Conservation (phyloP, 108 stramenopile genomes). For the Nannochloropsis oceanica region DNA sequence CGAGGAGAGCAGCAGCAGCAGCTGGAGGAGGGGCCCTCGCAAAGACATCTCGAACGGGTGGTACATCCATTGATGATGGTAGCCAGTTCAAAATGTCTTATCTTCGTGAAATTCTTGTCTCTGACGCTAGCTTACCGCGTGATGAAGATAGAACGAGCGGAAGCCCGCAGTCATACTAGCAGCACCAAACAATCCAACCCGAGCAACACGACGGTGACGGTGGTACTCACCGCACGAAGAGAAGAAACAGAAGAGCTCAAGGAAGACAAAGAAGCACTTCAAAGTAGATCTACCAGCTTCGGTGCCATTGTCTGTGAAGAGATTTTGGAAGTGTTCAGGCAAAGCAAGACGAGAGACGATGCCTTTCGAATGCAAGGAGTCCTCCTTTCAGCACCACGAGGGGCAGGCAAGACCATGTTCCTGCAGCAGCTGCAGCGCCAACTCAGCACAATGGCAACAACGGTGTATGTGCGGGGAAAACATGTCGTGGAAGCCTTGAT, state of each 20-base stretch:
- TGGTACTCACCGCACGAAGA: no score
- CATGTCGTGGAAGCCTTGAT: neutral
- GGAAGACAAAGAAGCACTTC: no score
- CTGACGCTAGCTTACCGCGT: neutral
- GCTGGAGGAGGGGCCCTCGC: neutral
- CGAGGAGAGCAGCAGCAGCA: neutral
- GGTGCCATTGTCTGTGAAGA: neutral
- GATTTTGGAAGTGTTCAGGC: neutral
- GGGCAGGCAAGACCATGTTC: neutral
- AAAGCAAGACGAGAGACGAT: neutral
- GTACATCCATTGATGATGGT: neutral
- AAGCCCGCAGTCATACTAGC: no score
- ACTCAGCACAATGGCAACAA: neutral
- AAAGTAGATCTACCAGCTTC: no score
- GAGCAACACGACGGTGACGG: no score
- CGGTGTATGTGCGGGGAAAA: neutral
- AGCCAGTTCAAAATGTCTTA: neutral
- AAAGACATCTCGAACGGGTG: neutral
- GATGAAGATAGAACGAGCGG: neutral
- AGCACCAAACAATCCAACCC: no score
- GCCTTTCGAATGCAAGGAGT: neutral
- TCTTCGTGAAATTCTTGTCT: neutral
- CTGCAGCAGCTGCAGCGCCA: neutral
- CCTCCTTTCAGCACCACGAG: neutral
- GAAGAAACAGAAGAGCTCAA: no score